A percentile compares a stretch with the other conserved stretches of the same genome.
Evolutionary conservation across 257 asterid species (phyloP).

Genomic region (Capsicum rhomboideum): DNA sequence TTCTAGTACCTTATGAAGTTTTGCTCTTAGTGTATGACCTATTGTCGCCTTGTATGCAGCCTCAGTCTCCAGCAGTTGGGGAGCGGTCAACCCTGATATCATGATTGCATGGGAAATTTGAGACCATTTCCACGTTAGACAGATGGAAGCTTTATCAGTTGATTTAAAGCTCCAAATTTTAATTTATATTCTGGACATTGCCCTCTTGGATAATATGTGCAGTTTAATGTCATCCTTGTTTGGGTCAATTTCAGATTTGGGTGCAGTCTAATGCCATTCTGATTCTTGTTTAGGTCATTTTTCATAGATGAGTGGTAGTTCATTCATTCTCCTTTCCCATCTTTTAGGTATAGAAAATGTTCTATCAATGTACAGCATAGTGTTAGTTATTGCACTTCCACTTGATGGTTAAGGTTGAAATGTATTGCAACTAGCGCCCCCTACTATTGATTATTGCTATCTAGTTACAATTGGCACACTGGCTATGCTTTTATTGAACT

Average conservation of each 20-base stretch:
- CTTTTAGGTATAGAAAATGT: not conserved
- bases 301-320: not conserved
- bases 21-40: not conserved
- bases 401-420: not conserved
- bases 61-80: not conserved
- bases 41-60: not conserved
- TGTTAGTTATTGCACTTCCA: not conserved
- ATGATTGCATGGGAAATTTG: not conserved
- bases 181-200: not conserved
- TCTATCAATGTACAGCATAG: not conserved
- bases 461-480: not conserved
- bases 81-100: not conserved
- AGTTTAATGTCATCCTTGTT: not conserved
- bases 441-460: not conserved
- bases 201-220: not conserved
- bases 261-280: not conserved
- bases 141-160: not conserved
- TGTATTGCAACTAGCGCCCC: not conserved
- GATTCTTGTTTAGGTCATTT: not conserved
- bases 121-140: not conserved
- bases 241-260: not conserved
- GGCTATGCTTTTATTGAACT: not conserved
- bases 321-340: not conserved
- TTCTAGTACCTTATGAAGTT: not conserved
- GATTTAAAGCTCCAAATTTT: not conserved